A percentile compares a stretch with the other conserved stretches of the same genome.
Evolutionary conservation across 257 asterid species (phyloP).

Genomic region (Jacaranda mimosifolia): DNA sequence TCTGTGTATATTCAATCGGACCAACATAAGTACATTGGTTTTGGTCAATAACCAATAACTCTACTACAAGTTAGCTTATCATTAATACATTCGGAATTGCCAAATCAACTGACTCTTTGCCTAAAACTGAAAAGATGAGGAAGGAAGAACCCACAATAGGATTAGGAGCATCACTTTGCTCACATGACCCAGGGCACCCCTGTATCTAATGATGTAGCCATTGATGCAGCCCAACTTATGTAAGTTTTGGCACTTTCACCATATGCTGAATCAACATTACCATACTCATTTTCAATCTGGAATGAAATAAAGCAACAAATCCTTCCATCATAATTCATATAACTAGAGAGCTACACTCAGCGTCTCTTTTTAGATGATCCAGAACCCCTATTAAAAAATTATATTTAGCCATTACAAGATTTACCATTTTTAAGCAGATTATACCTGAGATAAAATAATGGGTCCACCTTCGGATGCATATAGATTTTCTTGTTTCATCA

Average conservation of each 20-base stretch:
- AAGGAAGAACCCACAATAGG: slow-evolving; percentile 63
- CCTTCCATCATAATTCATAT: background rate
- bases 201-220: slow-evolving; percentile 81
- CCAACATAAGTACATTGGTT: background rate
- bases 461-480: slow-evolving; percentile 97
- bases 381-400: background rate
- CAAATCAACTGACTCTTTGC: slow-evolving; percentile 2
- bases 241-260: slow-evolving; percentile 76
- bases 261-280: slow-evolving; percentile 64
- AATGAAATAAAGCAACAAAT: background rate
- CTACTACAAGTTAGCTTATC: slow-evolving; percentile 51
- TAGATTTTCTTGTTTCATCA: slow-evolving; percentile 84
- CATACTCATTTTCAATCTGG: slow-evolving; percentile 96
- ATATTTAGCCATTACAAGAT: background rate
- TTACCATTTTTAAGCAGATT: background rate
- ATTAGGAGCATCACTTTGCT: slow-evolving; percentile 88
- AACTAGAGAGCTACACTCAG: slow-evolving; percentile 1
- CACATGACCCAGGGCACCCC: slow-evolving; percentile 99
- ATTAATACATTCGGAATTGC: background rate
- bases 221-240: slow-evolving; percentile 85
- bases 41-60: background rate
- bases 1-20: slow-evolving; percentile 51
- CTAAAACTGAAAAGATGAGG: background rate
- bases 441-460: slow-evolving; percentile 87
- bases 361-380: slow-evolving; percentile 15